phyloP scores from a whole-genome alignment of 306 rosid genomes.

The Sphenostylis stenocarpa region DNA sequence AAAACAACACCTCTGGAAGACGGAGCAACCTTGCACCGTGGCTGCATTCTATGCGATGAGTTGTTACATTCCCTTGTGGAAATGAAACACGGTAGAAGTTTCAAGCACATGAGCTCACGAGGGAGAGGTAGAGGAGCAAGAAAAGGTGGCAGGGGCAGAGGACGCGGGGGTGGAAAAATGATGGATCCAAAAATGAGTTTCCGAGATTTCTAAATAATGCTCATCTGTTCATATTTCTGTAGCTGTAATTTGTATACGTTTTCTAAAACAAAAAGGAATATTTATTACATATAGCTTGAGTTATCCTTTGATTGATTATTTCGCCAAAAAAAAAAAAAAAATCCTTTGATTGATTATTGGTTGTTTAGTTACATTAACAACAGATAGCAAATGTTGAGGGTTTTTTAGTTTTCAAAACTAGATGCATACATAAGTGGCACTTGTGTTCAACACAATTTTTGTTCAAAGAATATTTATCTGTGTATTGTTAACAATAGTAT shows the following conservation, averaged over 20 bases:
- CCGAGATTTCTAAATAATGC: slow-evolving; percentile 65
- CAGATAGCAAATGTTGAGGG: not conserved
- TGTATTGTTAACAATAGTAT: too few species aligned
- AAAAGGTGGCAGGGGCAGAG: slow-evolving; percentile 61
- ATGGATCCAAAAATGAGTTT: slow-evolving; percentile 93
- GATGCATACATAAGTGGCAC: not conserved
- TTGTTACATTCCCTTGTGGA: slow-evolving; percentile 90
- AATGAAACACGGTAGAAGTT: slow-evolving; percentile 82
- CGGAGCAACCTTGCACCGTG: slow-evolving; percentile 75
- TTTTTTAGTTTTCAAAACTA: not conserved
- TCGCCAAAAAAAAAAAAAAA: too few species aligned
- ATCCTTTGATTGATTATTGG: not conserved
- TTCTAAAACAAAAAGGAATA: too few species aligned
- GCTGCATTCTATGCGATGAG: slow-evolving; percentile 92
- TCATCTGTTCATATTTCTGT: not conserved
- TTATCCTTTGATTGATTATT: not conserved
- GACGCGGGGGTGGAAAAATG: slow-evolving; percentile 55
- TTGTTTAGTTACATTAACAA: slow-evolving; percentile 1
- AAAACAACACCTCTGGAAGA: slow-evolving; percentile 86
- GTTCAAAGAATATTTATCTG: not conserved
- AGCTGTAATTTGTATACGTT: not conserved
- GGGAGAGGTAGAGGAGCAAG: slow-evolving; percentile 82
- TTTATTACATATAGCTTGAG: not conserved
- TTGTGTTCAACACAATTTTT: not conserved
- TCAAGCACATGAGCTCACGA: slow-evolving; percentile 49